Conservation (phyloP, 2,329 filamentous ascomycete genomes). For the Diaporthe citrichinensis region DNA sequence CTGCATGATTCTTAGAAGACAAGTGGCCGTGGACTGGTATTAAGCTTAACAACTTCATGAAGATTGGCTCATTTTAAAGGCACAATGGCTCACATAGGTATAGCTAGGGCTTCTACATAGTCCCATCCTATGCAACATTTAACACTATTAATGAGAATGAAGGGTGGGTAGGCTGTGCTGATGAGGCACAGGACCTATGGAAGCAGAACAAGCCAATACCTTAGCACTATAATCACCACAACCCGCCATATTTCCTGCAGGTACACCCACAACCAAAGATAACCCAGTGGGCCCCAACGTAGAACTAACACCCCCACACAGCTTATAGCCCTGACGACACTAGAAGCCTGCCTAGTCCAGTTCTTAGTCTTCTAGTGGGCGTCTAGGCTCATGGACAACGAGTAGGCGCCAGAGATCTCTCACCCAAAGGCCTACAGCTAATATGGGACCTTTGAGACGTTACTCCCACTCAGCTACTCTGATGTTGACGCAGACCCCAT, state of each 20-base stretch:
- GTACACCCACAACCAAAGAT: background rate
- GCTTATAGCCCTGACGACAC: background rate
- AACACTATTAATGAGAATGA: background rate
- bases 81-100: background rate
- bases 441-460: background rate
- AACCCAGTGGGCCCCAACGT: background rate
- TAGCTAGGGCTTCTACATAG: background rate
- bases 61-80: background rate
- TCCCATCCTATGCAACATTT: background rate
- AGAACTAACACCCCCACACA: background rate
- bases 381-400: background rate
- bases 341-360: background rate
- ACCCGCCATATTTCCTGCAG: background rate
- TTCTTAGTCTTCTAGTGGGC: background rate
- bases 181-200: background rate
- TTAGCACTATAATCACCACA: background rate
- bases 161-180: background rate
- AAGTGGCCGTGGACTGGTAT: background rate
- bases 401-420: rapidly evolving
- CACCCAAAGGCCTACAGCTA: background rate
- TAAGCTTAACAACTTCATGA: background rate
- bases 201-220: background rate
- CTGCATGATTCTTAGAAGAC: background rate
- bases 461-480: background rate
- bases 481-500: background rate